Percentiles rank a stretch among this genome's conserved stretches.
Evolutionary conservation across 1,284 basidiomycete species (phyloP).

Genomic region (Sanghuangporus sanghuang): DNA sequence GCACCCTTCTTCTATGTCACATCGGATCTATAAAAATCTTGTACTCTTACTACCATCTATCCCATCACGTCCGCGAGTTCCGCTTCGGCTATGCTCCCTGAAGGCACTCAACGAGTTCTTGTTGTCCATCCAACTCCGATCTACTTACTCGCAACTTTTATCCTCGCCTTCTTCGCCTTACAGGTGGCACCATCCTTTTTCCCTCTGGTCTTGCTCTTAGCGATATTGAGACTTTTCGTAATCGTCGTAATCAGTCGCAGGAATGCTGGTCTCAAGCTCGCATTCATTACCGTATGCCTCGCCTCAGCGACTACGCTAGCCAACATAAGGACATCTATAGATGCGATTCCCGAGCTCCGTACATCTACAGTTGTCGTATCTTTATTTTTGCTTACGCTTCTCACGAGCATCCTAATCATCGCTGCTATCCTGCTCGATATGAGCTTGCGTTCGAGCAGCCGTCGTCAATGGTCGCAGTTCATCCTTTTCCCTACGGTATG

Average conservation of each 20-base stretch:
- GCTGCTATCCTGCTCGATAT: slow-evolving; percentile 35
- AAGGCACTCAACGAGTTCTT: background rate
- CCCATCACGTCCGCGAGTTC: background rate
- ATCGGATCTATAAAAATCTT: background rate
- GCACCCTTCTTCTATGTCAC: background rate
- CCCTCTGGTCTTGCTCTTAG: slow-evolving; percentile 43
- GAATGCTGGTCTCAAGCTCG: slow-evolving; percentile 22
- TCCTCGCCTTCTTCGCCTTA: slow-evolving; percentile 41
- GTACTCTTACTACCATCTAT: background rate
- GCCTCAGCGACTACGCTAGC: slow-evolving; percentile 38
- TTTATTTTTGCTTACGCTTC: slow-evolving; percentile 39
- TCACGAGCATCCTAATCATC: slow-evolving; percentile 43
- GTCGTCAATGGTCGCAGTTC: slow-evolving; percentile 36
- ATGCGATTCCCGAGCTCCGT: slow-evolving; percentile 50
- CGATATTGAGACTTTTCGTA: slow-evolving; percentile 45
- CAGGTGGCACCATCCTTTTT: slow-evolving; percentile 45
- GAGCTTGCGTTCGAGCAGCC: slow-evolving; percentile 25
- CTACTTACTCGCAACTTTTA: slow-evolving; percentile 1
- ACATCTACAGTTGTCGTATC: slow-evolving; percentile 31
- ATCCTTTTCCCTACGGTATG: slow-evolving; percentile 65
- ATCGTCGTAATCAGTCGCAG: background rate
- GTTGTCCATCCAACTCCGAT: slow-evolving; percentile 2
- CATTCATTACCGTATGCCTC: slow-evolving; percentile 32
- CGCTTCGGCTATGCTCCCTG: background rate
- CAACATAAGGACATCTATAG: slow-evolving; percentile 42